These are phyloP conservation scores for Aegle marmelos DNA, from an alignment of 345 rosid genomes.

Conservation along the genomic window DNA sequence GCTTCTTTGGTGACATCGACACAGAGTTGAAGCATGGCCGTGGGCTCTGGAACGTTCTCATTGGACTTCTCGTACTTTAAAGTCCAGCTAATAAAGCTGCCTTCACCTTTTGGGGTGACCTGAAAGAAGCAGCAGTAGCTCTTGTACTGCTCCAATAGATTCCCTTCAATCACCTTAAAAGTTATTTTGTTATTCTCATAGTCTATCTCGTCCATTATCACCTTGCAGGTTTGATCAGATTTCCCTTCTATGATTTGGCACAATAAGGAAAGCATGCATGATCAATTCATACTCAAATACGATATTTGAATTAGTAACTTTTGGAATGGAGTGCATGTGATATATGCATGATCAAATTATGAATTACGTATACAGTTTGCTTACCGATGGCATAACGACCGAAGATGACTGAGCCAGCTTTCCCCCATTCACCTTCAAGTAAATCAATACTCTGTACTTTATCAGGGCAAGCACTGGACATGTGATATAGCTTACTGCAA, in stretches of 20 bases:
- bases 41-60: slow-evolving; percentile 10
- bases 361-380: background rate
- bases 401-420: background rate
- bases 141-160: slow-evolving; percentile 31
- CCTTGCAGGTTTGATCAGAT: slow-evolving; percentile 18
- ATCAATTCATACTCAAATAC: background rate
- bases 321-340: too few species aligned
- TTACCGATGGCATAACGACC: background rate
- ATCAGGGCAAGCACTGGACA: background rate
- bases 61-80: slow-evolving; percentile 23
- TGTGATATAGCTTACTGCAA: background rate
- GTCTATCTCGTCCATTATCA: slow-evolving; percentile 33
- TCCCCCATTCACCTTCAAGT: slow-evolving; percentile 7
- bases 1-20: slow-evolving; percentile 12
- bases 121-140: background rate
- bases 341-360: background rate
- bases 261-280: background rate
- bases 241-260: too few species aligned
- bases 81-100: slow-evolving; percentile 27
- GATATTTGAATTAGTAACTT: background rate
- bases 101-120: slow-evolving; percentile 27
- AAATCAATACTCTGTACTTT: slow-evolving; percentile 2
- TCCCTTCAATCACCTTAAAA: slow-evolving; percentile 33
- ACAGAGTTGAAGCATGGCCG: background rate
- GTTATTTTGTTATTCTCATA: slow-evolving; percentile 27